phyloP scores from a whole-genome alignment of 495 filamentous ascomycete genomes.

The Mytilinidion resinicola region DNA sequence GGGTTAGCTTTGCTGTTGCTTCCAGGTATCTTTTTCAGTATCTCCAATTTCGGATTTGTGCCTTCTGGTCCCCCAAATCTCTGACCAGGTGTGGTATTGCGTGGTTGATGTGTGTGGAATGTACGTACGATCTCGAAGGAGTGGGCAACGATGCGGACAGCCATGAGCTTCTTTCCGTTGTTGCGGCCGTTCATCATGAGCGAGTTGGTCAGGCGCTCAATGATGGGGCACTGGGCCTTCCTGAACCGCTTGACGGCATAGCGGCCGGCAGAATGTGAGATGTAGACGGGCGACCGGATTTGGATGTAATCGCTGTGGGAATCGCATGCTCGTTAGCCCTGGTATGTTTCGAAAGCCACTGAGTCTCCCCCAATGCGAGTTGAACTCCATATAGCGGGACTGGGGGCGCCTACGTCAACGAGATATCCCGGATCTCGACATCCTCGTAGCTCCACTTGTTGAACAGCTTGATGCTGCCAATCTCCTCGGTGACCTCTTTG shows the following conservation, averaged over 20 bases:
- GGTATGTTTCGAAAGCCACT: neutral
- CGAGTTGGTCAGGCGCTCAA: slow-evolving; percentile 99
- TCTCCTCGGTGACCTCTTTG: slow-evolving; percentile 85
- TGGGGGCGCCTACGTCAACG: slow-evolving; percentile 74
- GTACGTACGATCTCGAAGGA: slow-evolving; percentile 93
- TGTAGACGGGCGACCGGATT: slow-evolving; percentile 96
- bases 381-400: neutral
- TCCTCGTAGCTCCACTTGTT: slow-evolving; percentile 97
- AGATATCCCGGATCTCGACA: slow-evolving; percentile 99
- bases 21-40: neutral
- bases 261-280: slow-evolving; percentile 95
- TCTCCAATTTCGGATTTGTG: neutral
- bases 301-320: slow-evolving; percentile 96
- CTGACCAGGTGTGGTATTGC: too few relatives aligned
- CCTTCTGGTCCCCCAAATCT: too few relatives aligned
- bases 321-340: slow-evolving; percentile 29
- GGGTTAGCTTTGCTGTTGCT: slow-evolving; percentile 16
- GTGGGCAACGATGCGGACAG: slow-evolving; percentile 97
- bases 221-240: slow-evolving; percentile 99
- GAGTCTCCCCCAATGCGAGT: neutral
- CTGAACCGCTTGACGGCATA: slow-evolving; percentile 99
- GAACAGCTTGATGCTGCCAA: slow-evolving; percentile 96
- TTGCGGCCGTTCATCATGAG: slow-evolving; percentile 99
- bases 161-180: slow-evolving; percentile 99
- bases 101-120: neutral